Base-by-base conservation (phyloP, 2,329 filamentous ascomycete genomes). In the Penicillium sclerotiorum region DNA sequence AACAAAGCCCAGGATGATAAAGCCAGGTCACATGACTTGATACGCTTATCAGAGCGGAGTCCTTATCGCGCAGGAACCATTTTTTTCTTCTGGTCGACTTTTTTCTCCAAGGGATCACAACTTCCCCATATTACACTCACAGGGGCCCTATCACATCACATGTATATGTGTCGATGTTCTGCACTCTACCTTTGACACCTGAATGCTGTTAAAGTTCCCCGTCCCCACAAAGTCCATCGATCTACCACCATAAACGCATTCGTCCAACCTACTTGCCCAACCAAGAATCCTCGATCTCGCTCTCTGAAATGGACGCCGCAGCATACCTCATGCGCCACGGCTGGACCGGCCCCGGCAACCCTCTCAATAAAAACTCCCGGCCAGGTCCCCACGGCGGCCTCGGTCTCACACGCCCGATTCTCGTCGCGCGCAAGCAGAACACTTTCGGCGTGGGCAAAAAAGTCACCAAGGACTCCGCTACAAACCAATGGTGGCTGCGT, bases 401-500 rank as follows among this genome's bases (percentile, higher is more conserved):
- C 54, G 93, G 93, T 36, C 85, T 97, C 47, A 84, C 86, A 21
- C 89, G 88, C 61, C 93, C 93, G 5, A 81, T 97, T 22, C 84
- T 95, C 30, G 81, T 96, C 49, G 85, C 88, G 51, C 87, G 89
- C 62, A 95, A 95, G 72, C 81, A 86, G 61, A 88, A 95, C 70
- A 75, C 87, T 82, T 79, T 89, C 45, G 93, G 93, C 20, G 77
- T 97, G 5, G 93, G 93, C 47, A 85, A 89, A 67, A 90, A 89
- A 69, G 83, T 83, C 58, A 80, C 81, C 49, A 71, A 77, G 49
- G 78, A 78, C 40, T 43, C 40, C 22, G 77, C 82, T 25, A 79
- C 80, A 50, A 93, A 96, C 67, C 91, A 96, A 69, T 99, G 94
- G 94, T 99, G 94, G 94, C 80, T 96, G 72, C 87, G 90, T 50